Evolutionary conservation across 345 rosid species (phyloP).

Genomic region (Acer negundo): DNA sequence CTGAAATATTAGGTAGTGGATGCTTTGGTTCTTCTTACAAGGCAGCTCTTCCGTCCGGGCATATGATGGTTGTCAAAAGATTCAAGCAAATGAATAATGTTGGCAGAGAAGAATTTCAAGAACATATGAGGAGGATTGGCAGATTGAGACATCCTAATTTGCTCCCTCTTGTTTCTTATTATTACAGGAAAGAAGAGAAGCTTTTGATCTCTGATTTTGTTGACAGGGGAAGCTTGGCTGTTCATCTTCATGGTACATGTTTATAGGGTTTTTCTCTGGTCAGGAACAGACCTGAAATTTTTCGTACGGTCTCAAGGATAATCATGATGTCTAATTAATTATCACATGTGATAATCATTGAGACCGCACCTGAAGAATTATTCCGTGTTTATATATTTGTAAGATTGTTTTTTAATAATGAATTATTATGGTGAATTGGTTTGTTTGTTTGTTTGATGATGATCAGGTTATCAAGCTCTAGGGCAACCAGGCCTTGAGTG

Average conservation of each 20-base stretch:
- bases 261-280: too few species aligned
- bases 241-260: slow-evolving; percentile 74
- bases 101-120: slow-evolving; percentile 76
- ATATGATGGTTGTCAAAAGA: slow-evolving; percentile 81
- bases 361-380: too few species aligned
- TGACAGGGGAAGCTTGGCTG: slow-evolving; percentile 73
- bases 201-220: slow-evolving; percentile 64
- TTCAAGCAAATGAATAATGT: slow-evolving; percentile 82
- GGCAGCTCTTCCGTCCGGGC: slow-evolving; percentile 50
- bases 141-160: slow-evolving; percentile 69
- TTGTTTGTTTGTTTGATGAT: not conserved
- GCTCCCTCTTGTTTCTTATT: slow-evolving; percentile 82
- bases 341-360: too few species aligned
- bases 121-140: slow-evolving; percentile 83
- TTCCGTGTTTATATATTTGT: too few species aligned
- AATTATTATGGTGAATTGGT: not conserved
- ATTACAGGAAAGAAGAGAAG: slow-evolving; percentile 86
- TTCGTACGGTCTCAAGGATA: too few species aligned
- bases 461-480: slow-evolving; percentile 50
- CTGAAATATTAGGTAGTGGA: slow-evolving; percentile 88
- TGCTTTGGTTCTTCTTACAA: slow-evolving; percentile 84
- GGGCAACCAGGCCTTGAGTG: slow-evolving; percentile 66
- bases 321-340: too few species aligned
- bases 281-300: too few species aligned
- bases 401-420: too few species aligned